Percentiles rank a stretch among this genome's conserved stretches.
Conservation (phyloP, 495 filamentous ascomycete genomes). For the Staphylotrichum tortipilum region DNA sequence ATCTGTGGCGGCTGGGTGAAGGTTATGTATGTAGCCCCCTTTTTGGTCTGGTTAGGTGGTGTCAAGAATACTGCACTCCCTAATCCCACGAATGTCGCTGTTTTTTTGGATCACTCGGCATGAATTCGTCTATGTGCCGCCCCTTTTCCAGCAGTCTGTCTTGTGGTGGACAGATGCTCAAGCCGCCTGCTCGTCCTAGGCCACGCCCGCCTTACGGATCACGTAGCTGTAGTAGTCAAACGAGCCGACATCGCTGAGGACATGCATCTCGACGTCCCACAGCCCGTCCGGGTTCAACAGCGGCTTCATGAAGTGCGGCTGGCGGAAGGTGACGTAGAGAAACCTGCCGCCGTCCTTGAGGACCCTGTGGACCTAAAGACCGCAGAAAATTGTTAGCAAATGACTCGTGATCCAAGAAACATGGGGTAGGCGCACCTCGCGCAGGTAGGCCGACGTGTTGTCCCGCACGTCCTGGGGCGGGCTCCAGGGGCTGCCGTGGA, state of each 20-base stretch:
- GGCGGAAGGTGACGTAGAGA: slow-evolving; percentile 51
- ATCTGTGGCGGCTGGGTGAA: no score
- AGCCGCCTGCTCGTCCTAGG: no score
- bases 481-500: slow-evolving; percentile 50
- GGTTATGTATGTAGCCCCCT: no score
- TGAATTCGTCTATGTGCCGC: no score
- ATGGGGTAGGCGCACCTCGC: slow-evolving; percentile 28
- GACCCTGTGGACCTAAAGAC: slow-evolving; percentile 39
- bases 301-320: slow-evolving; percentile 52
- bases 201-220: slow-evolving; percentile 20
- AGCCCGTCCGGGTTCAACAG: slow-evolving; percentile 36
- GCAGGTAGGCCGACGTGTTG: slow-evolving; percentile 43
- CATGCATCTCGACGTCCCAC: slow-evolving; percentile 38
- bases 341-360: slow-evolving; percentile 46
- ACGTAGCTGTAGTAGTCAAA: slow-evolving; percentile 48
- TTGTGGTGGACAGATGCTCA: no score
- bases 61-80: no score
- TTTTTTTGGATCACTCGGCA: no score
- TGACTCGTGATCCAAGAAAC: background rate
- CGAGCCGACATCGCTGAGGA: slow-evolving; percentile 29
- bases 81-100: no score
- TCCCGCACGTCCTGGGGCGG: slow-evolving; percentile 45
- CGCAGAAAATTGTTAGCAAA: background rate
- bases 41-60: no score
- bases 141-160: no score